phyloP scores from a whole-genome alignment of 257 asterid genomes.

The Solanum chilense region DNA sequence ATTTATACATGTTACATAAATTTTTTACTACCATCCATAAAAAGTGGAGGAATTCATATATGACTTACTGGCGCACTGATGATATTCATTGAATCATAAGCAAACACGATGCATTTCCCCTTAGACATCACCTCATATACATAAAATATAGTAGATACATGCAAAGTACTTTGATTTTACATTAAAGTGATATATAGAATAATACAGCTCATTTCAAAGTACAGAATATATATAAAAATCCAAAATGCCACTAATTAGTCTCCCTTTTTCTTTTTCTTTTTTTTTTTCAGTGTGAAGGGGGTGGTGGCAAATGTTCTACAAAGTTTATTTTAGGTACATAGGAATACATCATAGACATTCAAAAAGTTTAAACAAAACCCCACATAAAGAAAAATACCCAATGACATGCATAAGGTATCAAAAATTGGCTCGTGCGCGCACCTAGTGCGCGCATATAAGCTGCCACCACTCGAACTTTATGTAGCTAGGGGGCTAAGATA shows the following conservation, averaged over 20 bases:
- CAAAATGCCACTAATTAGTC: background rate
- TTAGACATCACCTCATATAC: background rate
- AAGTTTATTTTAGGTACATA: background rate
- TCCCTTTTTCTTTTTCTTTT: background rate
- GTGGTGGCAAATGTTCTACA: conserved; percentile 25
- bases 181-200: background rate
- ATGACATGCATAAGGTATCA: background rate
- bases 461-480: background rate
- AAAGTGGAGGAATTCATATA: background rate
- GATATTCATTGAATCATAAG: background rate
- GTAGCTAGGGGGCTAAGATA: background rate
- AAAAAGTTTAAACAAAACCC: background rate
- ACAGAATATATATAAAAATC: background rate
- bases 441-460: background rate
- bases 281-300: background rate
- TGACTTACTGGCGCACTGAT: background rate
- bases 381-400: background rate
- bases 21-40: no score
- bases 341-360: background rate
- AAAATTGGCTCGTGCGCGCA: conserved; percentile 2
- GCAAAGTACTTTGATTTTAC: background rate
- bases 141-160: background rate
- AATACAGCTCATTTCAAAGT: conserved; percentile 15
- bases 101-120: background rate
- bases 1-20: no score